Conservation (phyloP, 371 early-diverging fungal species). For the Mortierella sp. region DNA sequence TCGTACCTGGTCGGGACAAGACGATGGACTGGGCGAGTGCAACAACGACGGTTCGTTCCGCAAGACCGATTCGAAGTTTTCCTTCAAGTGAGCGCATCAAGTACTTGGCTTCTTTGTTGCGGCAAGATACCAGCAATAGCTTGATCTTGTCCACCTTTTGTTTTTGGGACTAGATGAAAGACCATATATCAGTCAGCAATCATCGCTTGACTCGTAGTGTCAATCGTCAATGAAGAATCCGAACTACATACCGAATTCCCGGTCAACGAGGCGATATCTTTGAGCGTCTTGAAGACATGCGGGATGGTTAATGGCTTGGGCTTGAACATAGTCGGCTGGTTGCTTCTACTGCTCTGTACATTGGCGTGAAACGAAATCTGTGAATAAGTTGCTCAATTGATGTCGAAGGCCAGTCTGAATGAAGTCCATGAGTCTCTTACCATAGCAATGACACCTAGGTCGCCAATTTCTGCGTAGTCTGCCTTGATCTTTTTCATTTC, state of each 20-base stretch:
- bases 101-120: slow-evolving; percentile 91
- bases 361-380: background rate
- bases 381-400: background rate
- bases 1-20: slow-evolving; percentile 58
- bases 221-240: background rate
- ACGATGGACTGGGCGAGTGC: slow-evolving; percentile 88
- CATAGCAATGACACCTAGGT: slow-evolving; percentile 93
- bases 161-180: slow-evolving; percentile 68
- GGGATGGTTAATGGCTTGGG: slow-evolving; percentile 85
- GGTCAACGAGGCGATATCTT: slow-evolving; percentile 85
- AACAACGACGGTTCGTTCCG: slow-evolving; percentile 93
- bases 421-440: slow-evolving; percentile 40
- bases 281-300: slow-evolving; percentile 88
- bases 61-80: slow-evolving; percentile 96
- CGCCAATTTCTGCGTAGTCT: slow-evolving; percentile 85
- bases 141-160: slow-evolving; percentile 90
- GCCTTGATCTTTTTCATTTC: slow-evolving; percentile 80
- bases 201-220: too few relatives aligned
- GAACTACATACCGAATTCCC: slow-evolving; percentile 75
- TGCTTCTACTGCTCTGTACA: slow-evolving; percentile 75
- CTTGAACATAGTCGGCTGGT: slow-evolving; percentile 78
- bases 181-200: background rate
- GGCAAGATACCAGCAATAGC: slow-evolving; percentile 83
- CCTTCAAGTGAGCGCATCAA: slow-evolving; percentile 95
- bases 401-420: background rate